Percentiles rank a stretch among this genome's conserved stretches.
These are phyloP conservation scores for Caloboletus firmus DNA, from an alignment of 1,284 basidiomycete species.

Conservation along the genomic window DNA sequence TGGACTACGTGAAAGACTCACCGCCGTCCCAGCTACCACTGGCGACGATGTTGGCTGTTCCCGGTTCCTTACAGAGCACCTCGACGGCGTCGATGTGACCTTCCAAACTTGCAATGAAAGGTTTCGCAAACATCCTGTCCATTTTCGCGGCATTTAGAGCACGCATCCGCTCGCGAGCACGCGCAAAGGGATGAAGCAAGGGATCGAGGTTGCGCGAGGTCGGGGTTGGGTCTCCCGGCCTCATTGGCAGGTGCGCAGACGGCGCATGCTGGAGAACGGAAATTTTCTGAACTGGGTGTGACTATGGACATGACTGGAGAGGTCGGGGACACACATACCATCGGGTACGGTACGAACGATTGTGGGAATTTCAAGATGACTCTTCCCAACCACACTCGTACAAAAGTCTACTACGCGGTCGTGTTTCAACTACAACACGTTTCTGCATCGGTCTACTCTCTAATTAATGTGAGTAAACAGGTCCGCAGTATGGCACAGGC, in stretches of 20 bases:
- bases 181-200: constrained; percentile 90
- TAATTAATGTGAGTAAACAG: neutral
- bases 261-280: constrained; percentile 85
- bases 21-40: constrained; percentile 96
- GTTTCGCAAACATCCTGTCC: constrained; percentile 96
- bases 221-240: constrained; percentile 82
- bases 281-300: constrained; percentile 63
- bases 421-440: constrained; percentile 2
- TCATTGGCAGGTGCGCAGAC: constrained; percentile 66
- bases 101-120: constrained; percentile 88
- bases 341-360: constrained; percentile 6
- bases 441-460: neutral
- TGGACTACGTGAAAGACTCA: constrained; percentile 31
- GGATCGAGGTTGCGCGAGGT: constrained; percentile 92
- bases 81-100: constrained; percentile 98
- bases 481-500: neutral
- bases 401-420: neutral
- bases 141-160: constrained; percentile 96
- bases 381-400: too few species aligned
- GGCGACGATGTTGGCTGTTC: constrained; percentile 79
- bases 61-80: constrained; percentile 77
- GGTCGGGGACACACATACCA: constrained; percentile 19
- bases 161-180: constrained; percentile 89
- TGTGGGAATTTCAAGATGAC: constrained; percentile 15
- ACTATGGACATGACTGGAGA: constrained; percentile 1